Percentiles rank a stretch among this genome's conserved stretches.
Conservation (phyloP, 2,329 filamentous ascomycete genomes). For the Cladophialophora yegresii region DNA sequence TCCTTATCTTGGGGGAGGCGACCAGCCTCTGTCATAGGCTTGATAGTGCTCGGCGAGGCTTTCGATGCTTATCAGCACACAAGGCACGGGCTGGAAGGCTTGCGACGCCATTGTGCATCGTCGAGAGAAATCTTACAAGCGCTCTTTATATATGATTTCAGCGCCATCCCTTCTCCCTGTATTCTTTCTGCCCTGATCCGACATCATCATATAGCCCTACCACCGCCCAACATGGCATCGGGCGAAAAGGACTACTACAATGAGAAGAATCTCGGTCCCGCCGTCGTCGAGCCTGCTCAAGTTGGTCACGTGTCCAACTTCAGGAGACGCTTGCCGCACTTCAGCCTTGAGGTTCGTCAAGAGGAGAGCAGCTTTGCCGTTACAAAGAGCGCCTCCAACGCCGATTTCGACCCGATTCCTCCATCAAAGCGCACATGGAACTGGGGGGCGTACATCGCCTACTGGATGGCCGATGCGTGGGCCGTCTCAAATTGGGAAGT, state of each 20-base stretch:
- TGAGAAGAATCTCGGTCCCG: slow-evolving; percentile 15
- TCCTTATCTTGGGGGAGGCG: slow-evolving; percentile 9
- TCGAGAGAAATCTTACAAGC: not conserved
- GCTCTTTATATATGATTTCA: not conserved
- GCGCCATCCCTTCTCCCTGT: not conserved
- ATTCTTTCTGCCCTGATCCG: slow-evolving; percentile 24
- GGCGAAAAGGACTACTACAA: slow-evolving; percentile 15
- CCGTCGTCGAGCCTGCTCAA: slow-evolving; percentile 21
- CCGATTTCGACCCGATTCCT: slow-evolving; percentile 41
- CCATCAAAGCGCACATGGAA: slow-evolving; percentile 48
- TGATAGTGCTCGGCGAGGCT: slow-evolving; percentile 7
- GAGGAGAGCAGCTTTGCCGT: slow-evolving; percentile 34
- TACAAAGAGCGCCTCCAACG: slow-evolving; percentile 31
- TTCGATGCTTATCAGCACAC: slow-evolving; percentile 16
- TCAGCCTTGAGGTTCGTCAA: slow-evolving; percentile 31
- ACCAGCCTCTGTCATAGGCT: slow-evolving; percentile 5
- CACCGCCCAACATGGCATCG: slow-evolving; percentile 21
- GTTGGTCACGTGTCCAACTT: slow-evolving; percentile 19
- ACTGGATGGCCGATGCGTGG: slow-evolving; percentile 48
- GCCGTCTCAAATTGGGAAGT: slow-evolving; percentile 34
- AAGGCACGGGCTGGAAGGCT: not conserved
- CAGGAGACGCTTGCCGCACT: slow-evolving; percentile 25
- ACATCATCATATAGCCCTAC: not conserved
- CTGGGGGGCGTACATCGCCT: slow-evolving; percentile 46
- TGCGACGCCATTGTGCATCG: not conserved